Evolutionary conservation across 495 filamentous ascomycete genomes (phyloP), one percentile per base, ranked within the genome.

Genomic region (Tuber melanosporum): DNA sequence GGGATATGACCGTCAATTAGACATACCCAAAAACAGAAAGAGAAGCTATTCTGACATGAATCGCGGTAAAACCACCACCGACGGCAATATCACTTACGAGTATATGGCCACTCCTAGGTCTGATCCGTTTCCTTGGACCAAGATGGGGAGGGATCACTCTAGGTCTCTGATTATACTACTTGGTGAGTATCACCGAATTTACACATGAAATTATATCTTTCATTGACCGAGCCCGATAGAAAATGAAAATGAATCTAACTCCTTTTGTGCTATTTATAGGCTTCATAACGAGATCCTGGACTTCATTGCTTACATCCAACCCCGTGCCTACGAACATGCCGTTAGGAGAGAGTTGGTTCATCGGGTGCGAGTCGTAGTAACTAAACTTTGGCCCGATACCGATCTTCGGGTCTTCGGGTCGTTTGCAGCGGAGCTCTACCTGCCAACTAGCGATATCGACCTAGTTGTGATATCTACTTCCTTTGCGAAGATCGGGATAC

Each of bases 401-500:
- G 86, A 90, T 57, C 84, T 98, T 2, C 86, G 87, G 32, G 86
- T 90, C 15, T 99, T 98, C 84, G 95, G 95, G 22, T 98, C 95
- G 0, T 99, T 94, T 80, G 92, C 93, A 20, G 93, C 93, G 14
- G 93, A 93, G 0, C 86, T 98, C 19, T 98, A 97, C 82, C 88
- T 99, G 6, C 95, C 95, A 0, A 95, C 91, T 1, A 92, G 91
- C 7, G 95, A 99, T 84, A 94, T 99, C 87, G 95, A 99, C 84
- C 85, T 98, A 47, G 95, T 96, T 5, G 85, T 94, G n/a, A 87
- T 94, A 47, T 95, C 94, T 0, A 82, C 88, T 0, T 82, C 81
- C n/a, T 94, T 88, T 80, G 84, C 87, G 14, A 79, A 84, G 0
- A 82, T 81, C 19, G 84, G 84, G 8, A 39, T 73, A 0, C 76